Conservation (phyloP, 2,329 filamentous ascomycete genomes). For the Hypoxylon sp. region DNA sequence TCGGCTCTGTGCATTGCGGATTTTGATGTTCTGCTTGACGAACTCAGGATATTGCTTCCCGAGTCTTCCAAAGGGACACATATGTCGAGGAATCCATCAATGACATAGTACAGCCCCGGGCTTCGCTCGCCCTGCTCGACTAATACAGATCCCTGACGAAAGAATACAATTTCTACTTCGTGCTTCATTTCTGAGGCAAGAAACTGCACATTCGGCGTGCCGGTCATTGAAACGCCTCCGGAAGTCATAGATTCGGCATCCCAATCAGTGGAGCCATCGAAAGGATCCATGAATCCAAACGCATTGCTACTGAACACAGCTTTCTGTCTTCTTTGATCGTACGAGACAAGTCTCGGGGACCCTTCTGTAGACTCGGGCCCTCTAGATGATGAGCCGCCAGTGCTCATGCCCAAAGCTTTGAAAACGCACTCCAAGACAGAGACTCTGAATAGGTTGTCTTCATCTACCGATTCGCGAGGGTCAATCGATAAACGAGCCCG, state of each 20-base stretch:
- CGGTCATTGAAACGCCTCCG: slow-evolving; percentile 72
- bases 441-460: slow-evolving; percentile 89
- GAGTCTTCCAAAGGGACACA: slow-evolving; percentile 81
- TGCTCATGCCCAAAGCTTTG: slow-evolving; percentile 88
- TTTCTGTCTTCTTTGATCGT: slow-evolving; percentile 85
- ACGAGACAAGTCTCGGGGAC: slow-evolving; percentile 86
- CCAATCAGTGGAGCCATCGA: slow-evolving; percentile 81
- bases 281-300: slow-evolving; percentile 91
- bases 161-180: slow-evolving; percentile 97
- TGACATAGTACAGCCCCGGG: slow-evolving; percentile 95
- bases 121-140: slow-evolving; percentile 98
- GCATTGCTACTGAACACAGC: slow-evolving; percentile 84
- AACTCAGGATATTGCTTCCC: slow-evolving; percentile 59
- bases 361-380: slow-evolving; percentile 84
- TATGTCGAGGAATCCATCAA: slow-evolving; percentile 96
- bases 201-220: slow-evolving; percentile 74
- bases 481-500: slow-evolving; percentile 69
- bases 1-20: slow-evolving; percentile 57
- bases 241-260: slow-evolving; percentile 90
- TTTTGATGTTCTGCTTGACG: slow-evolving; percentile 55
- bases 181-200: slow-evolving; percentile 86
- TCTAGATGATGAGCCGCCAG: slow-evolving; percentile 73
- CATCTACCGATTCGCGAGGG: slow-evolving; percentile 85
- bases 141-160: slow-evolving; percentile 92
- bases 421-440: slow-evolving; percentile 97